Base-by-base conservation (phyloP, 2,329 filamentous ascomycete species). In the Daldinia eschscholtzii region DNA sequence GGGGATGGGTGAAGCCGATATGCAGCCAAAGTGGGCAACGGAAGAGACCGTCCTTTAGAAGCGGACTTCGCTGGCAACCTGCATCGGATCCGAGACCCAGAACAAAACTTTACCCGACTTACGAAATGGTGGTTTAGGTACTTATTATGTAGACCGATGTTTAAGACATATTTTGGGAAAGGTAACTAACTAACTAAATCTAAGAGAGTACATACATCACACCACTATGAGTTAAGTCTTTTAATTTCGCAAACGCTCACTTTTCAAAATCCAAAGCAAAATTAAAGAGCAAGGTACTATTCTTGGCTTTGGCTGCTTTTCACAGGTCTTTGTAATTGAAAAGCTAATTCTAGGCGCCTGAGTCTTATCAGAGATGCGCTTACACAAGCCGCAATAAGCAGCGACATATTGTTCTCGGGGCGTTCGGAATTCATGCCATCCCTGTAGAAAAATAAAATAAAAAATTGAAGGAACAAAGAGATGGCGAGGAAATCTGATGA, bases 371-470 rank as follows among this genome's bases (percentile, higher is more conserved):
- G 26, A 48, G 15, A 20, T 12, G 18, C 18, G 6, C 12, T 48
- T 28, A 48, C 23, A 48, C 44, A 28, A 48, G 23, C 26, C 15
- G 13, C 18, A 46, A 46, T 23, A 46, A 46, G 26, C 42, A 35
- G 37, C 37, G 37, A 46, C 46, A 42, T 39, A n/a, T n/a, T n/a
- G 26, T 52, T 26, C n/a, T 28, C 62, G 62, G 58, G 18, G 50
- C 6, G 20, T 41, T 56, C 62, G 66, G 66, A 48, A 63, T 41
- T 63, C 28, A 6, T 26, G 26, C n/a, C 42, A 62, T 60, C 26
- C 33, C 18, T 63, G n/a, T 56, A 6, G 20, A 57, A 15, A 53
- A n/a, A n/a, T n/a, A n/a, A 23, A 23, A 23, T 1, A 23, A 23
- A 23, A 23, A 23, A 23, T 23, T 56, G 42, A 65, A 52, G 23